Evolutionary conservation across 1,284 basidiomycete species (phyloP).

Genomic region (Trametes hirsuta): DNA sequence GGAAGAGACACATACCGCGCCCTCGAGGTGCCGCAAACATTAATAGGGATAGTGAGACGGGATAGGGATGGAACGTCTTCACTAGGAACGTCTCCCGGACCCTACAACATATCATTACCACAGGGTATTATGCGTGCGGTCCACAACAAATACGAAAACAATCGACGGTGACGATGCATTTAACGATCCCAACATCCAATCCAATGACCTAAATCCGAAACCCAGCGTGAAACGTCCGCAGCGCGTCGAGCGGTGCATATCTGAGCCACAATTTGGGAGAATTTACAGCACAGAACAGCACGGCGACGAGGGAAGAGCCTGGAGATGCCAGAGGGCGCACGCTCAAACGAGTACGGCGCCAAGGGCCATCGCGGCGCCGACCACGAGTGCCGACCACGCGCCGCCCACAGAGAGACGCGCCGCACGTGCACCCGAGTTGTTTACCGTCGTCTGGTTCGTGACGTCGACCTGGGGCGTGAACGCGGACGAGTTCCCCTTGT

Average conservation of each 20-base stretch:
- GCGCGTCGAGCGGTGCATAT: neutral
- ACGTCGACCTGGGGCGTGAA: constrained; percentile 54
- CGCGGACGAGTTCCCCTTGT: constrained; percentile 55
- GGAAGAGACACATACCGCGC: no score
- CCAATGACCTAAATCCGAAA: neutral
- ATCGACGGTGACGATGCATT: neutral
- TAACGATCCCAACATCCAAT: neutral
- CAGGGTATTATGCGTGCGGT: no score
- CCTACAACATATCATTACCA: no score
- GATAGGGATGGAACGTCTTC: no score
- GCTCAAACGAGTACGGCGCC: constrained; percentile 20
- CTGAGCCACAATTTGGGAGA: neutral
- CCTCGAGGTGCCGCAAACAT: no score
- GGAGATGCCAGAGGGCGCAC: neutral
- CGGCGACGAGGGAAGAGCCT: neutral
- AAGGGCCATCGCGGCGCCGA: constrained; percentile 19
- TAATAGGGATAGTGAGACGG: no score
- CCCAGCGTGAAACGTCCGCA: neutral
- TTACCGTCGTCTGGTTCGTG: constrained; percentile 55
- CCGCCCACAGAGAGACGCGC: neutral
- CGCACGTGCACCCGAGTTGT: constrained; percentile 19
- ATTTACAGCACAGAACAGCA: no score
- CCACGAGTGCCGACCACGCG: constrained; percentile 19
- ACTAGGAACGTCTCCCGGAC: no score
- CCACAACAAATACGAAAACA: neutral